Percentiles rank a stretch among this genome's conserved stretches.
These are phyloP conservation scores for Silene latifolia DNA, from an alignment of 148 eudicot species.

Conservation along the genomic window DNA sequence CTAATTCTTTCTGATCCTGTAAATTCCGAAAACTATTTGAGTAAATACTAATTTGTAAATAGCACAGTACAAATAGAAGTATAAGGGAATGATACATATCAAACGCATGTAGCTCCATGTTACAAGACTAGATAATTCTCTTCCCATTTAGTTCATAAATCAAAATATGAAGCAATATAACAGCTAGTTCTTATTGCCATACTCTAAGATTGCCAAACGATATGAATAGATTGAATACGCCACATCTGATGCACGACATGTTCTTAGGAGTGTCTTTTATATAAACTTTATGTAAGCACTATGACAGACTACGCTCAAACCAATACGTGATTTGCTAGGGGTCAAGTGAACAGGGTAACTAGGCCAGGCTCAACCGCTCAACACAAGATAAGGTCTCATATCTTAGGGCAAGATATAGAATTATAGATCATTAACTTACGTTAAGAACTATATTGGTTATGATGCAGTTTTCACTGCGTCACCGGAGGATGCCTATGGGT, in stretches of 20 bases:
- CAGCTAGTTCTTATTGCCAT: no score
- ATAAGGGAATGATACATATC: not conserved
- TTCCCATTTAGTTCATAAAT: no score
- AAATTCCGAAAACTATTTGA: constrained; percentile 10
- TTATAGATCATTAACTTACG: not conserved
- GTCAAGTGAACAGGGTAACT: not conserved
- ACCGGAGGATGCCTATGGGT: not conserved
- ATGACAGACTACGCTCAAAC: not conserved
- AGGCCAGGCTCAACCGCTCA: not conserved
- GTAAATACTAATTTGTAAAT: not conserved
- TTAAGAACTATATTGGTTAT: not conserved
- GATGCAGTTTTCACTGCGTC: not conserved
- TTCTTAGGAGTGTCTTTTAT: no score
- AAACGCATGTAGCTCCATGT: not conserved
- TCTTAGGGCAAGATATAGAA: not conserved
- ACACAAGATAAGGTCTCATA: not conserved
- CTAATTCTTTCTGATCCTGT: constrained; percentile 81
- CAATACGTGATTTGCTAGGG: not conserved
- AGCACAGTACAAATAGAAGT: constrained; percentile 2
- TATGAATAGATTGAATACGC: no score
- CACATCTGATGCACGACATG: no score
- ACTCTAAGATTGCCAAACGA: not conserved
- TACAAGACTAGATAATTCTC: not conserved
- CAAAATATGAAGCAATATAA: no score
- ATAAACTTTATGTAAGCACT: not conserved